Conservation (phyloP, 2,329 filamentous ascomycete species). For the Paramyrothecium roridum region DNA sequence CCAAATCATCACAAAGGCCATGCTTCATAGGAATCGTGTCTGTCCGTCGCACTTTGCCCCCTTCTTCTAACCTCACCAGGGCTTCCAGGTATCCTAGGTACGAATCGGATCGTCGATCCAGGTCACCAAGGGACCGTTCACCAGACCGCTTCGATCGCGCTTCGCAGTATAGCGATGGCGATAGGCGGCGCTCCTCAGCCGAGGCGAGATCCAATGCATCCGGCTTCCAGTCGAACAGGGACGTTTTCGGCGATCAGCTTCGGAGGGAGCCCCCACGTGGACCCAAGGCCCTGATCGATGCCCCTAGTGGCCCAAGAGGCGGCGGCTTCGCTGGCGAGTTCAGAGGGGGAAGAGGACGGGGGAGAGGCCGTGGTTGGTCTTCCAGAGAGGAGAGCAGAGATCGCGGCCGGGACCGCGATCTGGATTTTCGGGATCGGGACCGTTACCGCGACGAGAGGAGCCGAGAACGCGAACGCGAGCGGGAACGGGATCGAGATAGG, state of each 20-base stretch:
- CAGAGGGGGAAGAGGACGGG: constrained; percentile 48
- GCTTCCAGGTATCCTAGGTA: constrained; percentile 57
- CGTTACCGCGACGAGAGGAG: constrained; percentile 59
- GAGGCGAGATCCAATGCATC: constrained; percentile 55
- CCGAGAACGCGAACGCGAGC: constrained; percentile 56
- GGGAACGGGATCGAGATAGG: constrained; percentile 51
- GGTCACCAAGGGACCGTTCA: constrained; percentile 66
- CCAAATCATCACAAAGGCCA: not conserved
- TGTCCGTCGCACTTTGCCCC: not conserved
- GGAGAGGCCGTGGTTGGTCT: constrained; percentile 55
- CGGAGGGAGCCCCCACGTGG: constrained; percentile 74
- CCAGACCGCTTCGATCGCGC: constrained; percentile 61
- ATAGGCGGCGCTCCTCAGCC: constrained; percentile 65
- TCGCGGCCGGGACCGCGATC: constrained; percentile 56
- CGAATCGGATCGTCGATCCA: constrained; percentile 61
- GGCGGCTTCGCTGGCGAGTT: constrained; percentile 65
- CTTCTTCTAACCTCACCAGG: constrained; percentile 29
- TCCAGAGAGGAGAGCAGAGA: constrained; percentile 60
- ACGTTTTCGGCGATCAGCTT: constrained; percentile 53
- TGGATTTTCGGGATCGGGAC: constrained; percentile 58
- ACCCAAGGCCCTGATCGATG: constrained; percentile 74
- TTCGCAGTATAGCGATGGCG: constrained; percentile 57
- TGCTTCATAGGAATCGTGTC: not conserved
- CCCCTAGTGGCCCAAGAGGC: constrained; percentile 65
- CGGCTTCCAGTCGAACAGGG: constrained; percentile 59